A percentile compares a stretch with the other conserved stretches of the same genome.
Conservation (phyloP, 306 rosid species). For the Glycyrrhiza uralensis region DNA sequence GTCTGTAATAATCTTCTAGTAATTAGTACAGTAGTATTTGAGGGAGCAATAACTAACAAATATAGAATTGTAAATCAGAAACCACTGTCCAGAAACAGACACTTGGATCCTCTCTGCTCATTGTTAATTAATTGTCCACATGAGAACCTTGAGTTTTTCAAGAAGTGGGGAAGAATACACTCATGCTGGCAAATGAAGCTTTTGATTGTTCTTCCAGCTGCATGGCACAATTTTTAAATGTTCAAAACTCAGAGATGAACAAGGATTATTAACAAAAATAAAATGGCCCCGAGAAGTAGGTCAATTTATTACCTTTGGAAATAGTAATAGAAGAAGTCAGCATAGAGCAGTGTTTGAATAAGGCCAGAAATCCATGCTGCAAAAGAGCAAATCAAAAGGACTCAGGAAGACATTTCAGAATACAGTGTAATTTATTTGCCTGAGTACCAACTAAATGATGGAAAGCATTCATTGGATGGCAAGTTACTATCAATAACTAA, state of each 20-base stretch:
- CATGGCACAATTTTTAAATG: constrained; percentile 25
- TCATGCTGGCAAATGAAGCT: constrained; percentile 86
- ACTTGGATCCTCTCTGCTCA: constrained; percentile 23
- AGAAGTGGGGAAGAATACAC: constrained; percentile 6
- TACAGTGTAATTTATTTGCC: background rate
- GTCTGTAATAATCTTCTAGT: constrained; percentile 29
- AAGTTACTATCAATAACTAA: background rate
- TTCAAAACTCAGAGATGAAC: constrained; percentile 1
- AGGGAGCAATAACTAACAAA: constrained; percentile 33
- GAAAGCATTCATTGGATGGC: background rate
- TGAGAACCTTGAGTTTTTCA: constrained; percentile 27
- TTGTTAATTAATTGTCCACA: constrained; percentile 22
- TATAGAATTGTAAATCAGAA: constrained; percentile 27
- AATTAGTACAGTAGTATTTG: constrained; percentile 33
- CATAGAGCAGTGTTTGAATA: constrained; percentile 79
- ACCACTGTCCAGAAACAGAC: constrained; percentile 28
- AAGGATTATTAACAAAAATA: background rate
- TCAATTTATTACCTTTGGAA: constrained; percentile 70
- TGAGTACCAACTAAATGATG: background rate
- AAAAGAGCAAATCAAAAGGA: constrained; percentile 13
- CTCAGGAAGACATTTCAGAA: constrained; percentile 16
- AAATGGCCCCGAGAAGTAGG: background rate
- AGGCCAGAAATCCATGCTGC: constrained; percentile 89
- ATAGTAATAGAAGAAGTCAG: constrained; percentile 90
- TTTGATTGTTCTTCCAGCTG: constrained; percentile 90